Conservation (phyloP, 2,329 filamentous ascomycete species). For the Phialophora expanda region DNA sequence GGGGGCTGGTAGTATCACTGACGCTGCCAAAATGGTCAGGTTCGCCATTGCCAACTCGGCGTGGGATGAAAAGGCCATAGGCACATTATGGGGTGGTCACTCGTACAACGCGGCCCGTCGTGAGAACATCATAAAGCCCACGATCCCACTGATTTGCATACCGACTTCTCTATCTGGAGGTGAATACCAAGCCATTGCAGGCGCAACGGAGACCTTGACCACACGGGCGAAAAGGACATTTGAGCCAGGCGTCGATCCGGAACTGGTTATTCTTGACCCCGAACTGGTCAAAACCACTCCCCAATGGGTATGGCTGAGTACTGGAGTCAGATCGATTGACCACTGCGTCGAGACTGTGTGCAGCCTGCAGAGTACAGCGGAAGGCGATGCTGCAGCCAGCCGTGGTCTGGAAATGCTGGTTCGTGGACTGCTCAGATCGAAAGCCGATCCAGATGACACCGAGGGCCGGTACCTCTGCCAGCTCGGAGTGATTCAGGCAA, state of each 20-base stretch:
- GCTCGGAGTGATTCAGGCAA: constrained; percentile 29
- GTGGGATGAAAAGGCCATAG: constrained; percentile 8
- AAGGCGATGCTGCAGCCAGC: constrained; percentile 34
- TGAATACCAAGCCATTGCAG: constrained; percentile 43
- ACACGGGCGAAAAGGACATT: constrained; percentile 29
- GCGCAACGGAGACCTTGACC: neutral
- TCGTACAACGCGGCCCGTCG: neutral
- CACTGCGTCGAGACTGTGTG: constrained; percentile 43
- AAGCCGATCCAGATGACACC: constrained; percentile 19
- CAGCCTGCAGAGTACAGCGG: constrained; percentile 24
- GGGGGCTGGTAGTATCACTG: constrained; percentile 60
- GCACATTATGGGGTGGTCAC: constrained; percentile 4
- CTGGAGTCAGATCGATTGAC: constrained; percentile 42
- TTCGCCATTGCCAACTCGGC: constrained; percentile 57
- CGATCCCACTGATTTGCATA: constrained; percentile 44
- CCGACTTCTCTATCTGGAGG: constrained; percentile 52
- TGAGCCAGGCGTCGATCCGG: constrained; percentile 19
- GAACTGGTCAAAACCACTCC: constrained; percentile 41
- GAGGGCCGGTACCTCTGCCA: constrained; percentile 5
- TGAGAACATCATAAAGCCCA: constrained; percentile 1
- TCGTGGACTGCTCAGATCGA: constrained; percentile 37
- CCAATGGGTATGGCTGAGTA: constrained; percentile 40
- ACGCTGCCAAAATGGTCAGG: constrained; percentile 59
- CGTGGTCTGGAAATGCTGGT: constrained; percentile 38
- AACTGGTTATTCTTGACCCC: constrained; percentile 36